These are phyloP conservation scores for Cystobasidium slooffiae DNA, from an alignment of 1,284 basidiomycete genomes.

Conservation along the genomic window DNA sequence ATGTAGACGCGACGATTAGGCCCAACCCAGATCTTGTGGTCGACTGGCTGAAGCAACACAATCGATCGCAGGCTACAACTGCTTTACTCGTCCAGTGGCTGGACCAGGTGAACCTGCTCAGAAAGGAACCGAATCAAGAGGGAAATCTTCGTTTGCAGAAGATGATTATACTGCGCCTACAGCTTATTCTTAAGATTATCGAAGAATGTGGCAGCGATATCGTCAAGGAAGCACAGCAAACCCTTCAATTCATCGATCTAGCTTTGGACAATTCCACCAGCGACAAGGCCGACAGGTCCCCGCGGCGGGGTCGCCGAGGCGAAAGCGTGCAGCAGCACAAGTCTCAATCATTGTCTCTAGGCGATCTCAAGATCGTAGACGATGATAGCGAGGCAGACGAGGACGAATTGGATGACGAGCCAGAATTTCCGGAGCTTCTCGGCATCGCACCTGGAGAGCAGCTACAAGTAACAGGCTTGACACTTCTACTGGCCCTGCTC, in stretches of 20 bases:
- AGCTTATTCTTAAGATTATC: constrained; percentile 79
- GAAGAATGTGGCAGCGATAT: constrained; percentile 67
- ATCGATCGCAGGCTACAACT: constrained; percentile 58
- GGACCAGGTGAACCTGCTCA: constrained; percentile 66
- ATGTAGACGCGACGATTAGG: not conserved
- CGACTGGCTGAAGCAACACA: constrained; percentile 18
- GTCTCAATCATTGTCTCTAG: constrained; percentile 41
- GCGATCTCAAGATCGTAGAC: constrained; percentile 46
- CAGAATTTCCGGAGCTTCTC: constrained; percentile 51
- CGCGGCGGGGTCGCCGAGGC: not conserved
- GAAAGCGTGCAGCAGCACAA: not conserved
- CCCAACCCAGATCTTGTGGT: constrained; percentile 33
- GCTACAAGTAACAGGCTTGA: constrained; percentile 74
- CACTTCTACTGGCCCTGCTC: constrained; percentile 75
- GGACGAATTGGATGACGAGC: constrained; percentile 61
- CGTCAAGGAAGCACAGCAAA: constrained; percentile 71
- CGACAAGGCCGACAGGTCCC: not conserved
- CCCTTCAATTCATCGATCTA: constrained; percentile 77
- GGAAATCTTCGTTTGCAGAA: constrained; percentile 23
- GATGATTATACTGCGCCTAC: constrained; percentile 66
- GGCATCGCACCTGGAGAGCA: constrained; percentile 63
- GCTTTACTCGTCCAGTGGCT: constrained; percentile 73
- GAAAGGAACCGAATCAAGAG: constrained; percentile 11
- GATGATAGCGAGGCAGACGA: constrained; percentile 52
- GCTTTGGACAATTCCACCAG: constrained; percentile 59